Evolutionary conservation across 1,284 basidiomycete species (phyloP), one percentile per base, ranked within the genome.

Genomic region (Naganishia sp.): DNA sequence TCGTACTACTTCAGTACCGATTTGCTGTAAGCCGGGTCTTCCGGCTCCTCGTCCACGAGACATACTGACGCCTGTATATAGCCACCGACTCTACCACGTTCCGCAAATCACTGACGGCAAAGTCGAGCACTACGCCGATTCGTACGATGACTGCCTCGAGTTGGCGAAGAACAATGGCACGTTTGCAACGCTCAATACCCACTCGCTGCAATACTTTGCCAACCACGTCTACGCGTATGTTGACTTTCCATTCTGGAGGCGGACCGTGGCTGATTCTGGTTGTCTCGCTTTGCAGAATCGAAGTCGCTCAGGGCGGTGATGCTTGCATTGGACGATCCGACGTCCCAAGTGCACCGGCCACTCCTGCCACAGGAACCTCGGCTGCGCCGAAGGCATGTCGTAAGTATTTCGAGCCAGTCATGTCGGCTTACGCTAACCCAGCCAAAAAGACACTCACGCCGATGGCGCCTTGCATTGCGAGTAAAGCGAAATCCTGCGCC

Each of bases 151-250:
- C 5, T 73, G 73, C 31, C 59, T 81, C 25, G 75, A 79, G 45
- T 72, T 80, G 9, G 81, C 80, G n/a, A 64, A 70, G 33, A 70
- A 72, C 68, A 78, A 80, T 70, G 60, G 71, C 0, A 74, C 75
- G 3, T 73, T 67, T 28, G 73, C 78, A 0, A 72, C 77, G 0
- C 67, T 68, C 52, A 81, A 81, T 72, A 78, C 77, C 31, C 75
- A 81, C 67, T 73, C 75, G 3, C 69, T 80, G 31, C 81, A 81
- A 70, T 78, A 78, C 71, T 81, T 78, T 69, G 77, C 78, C 3
- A 74, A 76, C 33, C 73, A 71, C 70, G 53, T 68, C 69, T 72
- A 45, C 44, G 52, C 55, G 57, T 60, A 56, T 23, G 18, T 23
- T 43, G 10, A 9, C 39, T 13, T 23, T 21, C 44, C 3, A 5